Base-by-base conservation (phyloP, 2,329 filamentous ascomycete genomes). In the Colletotrichum tropicicola region DNA sequence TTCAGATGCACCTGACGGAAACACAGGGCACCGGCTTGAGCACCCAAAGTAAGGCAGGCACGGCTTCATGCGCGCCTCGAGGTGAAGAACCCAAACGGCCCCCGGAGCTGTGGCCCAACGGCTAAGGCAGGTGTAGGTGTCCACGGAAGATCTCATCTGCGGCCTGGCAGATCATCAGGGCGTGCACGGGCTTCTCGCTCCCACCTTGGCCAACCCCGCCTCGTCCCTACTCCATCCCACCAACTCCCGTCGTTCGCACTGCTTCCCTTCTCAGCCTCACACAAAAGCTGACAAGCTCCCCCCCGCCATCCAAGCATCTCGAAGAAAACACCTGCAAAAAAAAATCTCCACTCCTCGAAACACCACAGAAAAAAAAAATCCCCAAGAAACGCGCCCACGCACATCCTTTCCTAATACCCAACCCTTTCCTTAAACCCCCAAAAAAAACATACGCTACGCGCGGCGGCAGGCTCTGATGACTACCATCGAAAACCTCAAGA, bases 401-500 rank as follows among this genome's bases (percentile, higher is more conserved):
- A n/a, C n/a, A 17, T n/a, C 5, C 28, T 17, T 32, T 6, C 25
- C 23, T 19, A 23, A 49, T 15, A 9, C 23, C 10, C 51, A 54
- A 25, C 32, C 8, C 17, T 47, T 17, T 19, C 53, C 19, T 5
- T 9, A 3, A 15, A 27, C 21, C 59, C 39, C 32, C 19, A 12
- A 30, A 53, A 44, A 30, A 23, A 43, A 28, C 12, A 44, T 6
- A 44, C 35, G 37, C 55, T 9, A 52, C 52, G 41, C 63, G 49
- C 39, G 37, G 21, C 39, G 39, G 47, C 53, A 59, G 61, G 47
- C 52, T 65, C 59, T 64, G 51, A 68, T 68, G 67, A 68, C 67
- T 59, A 68, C 67, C 67, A 68, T 68, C 67, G 67, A 68, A 64
- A 68, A 68, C 65, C 65, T 68, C 44, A 68, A 68, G 57, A 58